Evolutionary conservation across 805 yeast species (phyloP).

Genomic region (Ogataea degrootiae): DNA sequence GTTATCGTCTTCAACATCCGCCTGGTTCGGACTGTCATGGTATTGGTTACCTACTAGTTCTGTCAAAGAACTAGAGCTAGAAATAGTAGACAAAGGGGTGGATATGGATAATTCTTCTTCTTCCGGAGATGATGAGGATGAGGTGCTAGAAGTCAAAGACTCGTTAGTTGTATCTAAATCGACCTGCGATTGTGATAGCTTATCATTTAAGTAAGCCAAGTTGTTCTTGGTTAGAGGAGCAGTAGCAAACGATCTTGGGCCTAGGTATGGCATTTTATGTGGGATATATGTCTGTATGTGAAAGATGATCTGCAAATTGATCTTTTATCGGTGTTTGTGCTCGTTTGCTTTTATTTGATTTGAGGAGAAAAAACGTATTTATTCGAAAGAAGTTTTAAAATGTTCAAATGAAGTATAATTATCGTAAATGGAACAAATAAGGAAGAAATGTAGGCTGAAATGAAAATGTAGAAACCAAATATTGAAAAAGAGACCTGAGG

Average conservation of each 20-base stretch:
- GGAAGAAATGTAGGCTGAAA: too few relatives aligned
- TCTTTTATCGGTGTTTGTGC: too few relatives aligned
- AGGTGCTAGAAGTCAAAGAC: conserved; percentile 5
- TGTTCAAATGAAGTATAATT: too few relatives aligned
- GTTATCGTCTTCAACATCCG: conserved; percentile 20
- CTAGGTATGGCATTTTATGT: conserved; percentile 29
- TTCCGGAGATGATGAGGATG: conserved; percentile 19
- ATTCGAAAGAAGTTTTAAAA: too few relatives aligned
- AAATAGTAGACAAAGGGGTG: conserved; percentile 26
- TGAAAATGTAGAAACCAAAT: too few relatives aligned
- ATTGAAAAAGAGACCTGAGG: too few relatives aligned
- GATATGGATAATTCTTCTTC: conserved; percentile 21
- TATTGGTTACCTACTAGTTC: conserved; percentile 5
- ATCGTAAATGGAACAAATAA: too few relatives aligned
- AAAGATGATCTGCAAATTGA: too few relatives aligned
- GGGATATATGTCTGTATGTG: not conserved
- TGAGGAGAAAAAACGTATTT: too few relatives aligned
- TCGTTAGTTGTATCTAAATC: not conserved
- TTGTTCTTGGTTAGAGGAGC: conserved; percentile 31
- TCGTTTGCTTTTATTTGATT: too few relatives aligned
- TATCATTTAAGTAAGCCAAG: conserved; percentile 26
- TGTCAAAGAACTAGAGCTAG: conserved; percentile 14
- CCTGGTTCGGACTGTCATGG: not conserved
- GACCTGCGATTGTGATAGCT: conserved; percentile 11
- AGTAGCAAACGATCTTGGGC: conserved; percentile 32